Base-by-base conservation (phyloP, 345 rosid species). In the Camelina hispida region DNA sequence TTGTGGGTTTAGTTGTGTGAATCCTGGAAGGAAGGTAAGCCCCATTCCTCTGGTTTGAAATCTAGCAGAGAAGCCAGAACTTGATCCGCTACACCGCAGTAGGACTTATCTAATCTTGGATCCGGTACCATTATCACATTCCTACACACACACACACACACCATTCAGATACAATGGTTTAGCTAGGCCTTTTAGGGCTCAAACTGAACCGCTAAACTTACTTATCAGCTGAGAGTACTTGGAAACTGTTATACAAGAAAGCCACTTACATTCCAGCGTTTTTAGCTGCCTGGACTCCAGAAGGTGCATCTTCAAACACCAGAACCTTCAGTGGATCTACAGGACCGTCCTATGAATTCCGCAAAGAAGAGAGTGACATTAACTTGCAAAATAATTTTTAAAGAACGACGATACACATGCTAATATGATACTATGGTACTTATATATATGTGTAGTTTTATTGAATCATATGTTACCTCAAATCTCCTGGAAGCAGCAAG, bases 271-370 rank as follows among this genome's bases (percentile, higher is more conserved):
- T 91, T 80, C 89, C 93, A 18, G 97, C 91, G 82, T 87, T 91
- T 81, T 90, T 91, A 17, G 93, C 98, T 3, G 98, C 97, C 34
- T 74, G 82, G 74, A 88, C 98, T 56, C 98, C 98, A 4, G 93
- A 73, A 60, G 98, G 98, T 7, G 97, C 97, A 87, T 94, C 98
- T 83, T 94, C 98, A 81, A 94, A 94, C 55, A 90, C 95, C 17
- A 94, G 82, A 78, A 78, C 68, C 64, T 83, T 82, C 8, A 25
- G 59, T 54, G 91, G 81, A 60, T 87, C 91, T 66, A 87, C 73
- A 62, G 85, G 87, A 28, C 87, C 93, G 44, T 83, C 93, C 97
- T 91, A 70, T 52, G 28, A 69, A 35, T 22, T 22, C 48, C 60
- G 38, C 62, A 82, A 72, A 52, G 60, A 72, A 50, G 54, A 69